Conservation (phyloP, 2,329 filamentous ascomycete genomes). For the Ophiostoma quercus region DNA sequence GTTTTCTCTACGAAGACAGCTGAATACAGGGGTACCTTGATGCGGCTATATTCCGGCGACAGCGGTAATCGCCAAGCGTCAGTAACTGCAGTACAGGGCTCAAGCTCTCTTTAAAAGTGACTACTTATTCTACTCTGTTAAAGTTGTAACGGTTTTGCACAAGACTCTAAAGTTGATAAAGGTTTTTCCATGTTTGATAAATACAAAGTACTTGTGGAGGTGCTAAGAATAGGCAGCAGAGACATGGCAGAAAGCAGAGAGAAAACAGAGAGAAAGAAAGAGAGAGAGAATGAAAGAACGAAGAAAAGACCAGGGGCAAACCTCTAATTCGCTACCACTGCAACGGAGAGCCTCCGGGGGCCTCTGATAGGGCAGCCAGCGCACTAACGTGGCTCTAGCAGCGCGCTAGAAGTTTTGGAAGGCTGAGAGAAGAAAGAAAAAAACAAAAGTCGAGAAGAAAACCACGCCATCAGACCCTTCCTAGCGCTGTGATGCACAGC, state of each 20-base stretch:
- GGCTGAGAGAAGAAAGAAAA: not conserved
- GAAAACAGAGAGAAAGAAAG: not conserved
- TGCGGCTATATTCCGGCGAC: not conserved
- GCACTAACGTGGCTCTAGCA: not conserved
- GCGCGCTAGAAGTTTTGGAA: not conserved
- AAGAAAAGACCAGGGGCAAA: not conserved
- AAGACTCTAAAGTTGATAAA: not conserved
- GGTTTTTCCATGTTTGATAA: not conserved
- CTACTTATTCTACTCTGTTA: too few relatives aligned
- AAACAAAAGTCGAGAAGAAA: not conserved
- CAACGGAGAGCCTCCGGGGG: not conserved
- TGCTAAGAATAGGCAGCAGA: conserved; percentile 2
- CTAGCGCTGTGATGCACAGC: not conserved
- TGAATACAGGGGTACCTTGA: not conserved
- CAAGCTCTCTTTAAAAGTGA: too few relatives aligned
- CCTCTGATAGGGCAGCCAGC: not conserved
- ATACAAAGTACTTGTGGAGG: not conserved
- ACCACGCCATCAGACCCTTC: not conserved
- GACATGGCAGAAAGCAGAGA: not conserved
- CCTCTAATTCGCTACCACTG: conserved; percentile 4
- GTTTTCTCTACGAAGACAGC: too few relatives aligned
- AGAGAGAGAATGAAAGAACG: not conserved
- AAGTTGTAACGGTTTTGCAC: not conserved
- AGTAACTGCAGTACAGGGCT: too few relatives aligned
- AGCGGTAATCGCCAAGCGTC: not conserved